Evolutionary conservation across 1,284 basidiomycete species (phyloP), one percentile per base, ranked within the genome.

Genomic region (Sparassis latifolia): DNA sequence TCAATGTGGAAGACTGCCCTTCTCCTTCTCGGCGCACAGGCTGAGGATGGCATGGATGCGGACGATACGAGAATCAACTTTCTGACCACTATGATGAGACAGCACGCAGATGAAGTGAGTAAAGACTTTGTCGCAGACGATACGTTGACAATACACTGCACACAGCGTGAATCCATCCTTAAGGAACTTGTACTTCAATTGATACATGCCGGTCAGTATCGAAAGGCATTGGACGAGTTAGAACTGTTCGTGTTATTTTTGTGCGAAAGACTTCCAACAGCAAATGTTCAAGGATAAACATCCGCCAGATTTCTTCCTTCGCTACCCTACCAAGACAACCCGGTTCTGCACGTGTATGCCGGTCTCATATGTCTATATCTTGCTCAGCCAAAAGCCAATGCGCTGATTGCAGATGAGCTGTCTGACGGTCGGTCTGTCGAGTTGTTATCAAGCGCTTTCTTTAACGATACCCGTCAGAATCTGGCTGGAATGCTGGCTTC

Each of bases 281-380:
- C 20, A 20, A 20, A 20, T 35, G 44, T 4, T 31, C 41, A 45
- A 41, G 54, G 48, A 55, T 37, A 44, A 37, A 37, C 47, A 39
- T 39, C 29, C 43, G 40, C 4, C 56, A 94, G 90, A 33, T 94
- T 89, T 64, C 75, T 95, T 9, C 84, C 89, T 0, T 86, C 88
- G 1, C 86, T 87, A 63, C 92, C 92, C 0, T 95, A 86, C 69
- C 82, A 85, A 61, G 86, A 91, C 55, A 89, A 90, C 52, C 77
- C 86, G 2, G 69, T 82, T 2, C 71, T 95, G 37, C 89, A 94
- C 61, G 72, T 82, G 5, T 93, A 94, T 57, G 91, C 91, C 2
- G 92, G 89, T 2, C 67, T 94, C 53, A 68, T 91, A 7, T 78
- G 75, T 38, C 71, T 92, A 27, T 79, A 82, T 58, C 66, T 80